Evolutionary conservation across 2,329 filamentous ascomycete species (phyloP).

Genomic region (Alternaria hordeiaustralica): DNA sequence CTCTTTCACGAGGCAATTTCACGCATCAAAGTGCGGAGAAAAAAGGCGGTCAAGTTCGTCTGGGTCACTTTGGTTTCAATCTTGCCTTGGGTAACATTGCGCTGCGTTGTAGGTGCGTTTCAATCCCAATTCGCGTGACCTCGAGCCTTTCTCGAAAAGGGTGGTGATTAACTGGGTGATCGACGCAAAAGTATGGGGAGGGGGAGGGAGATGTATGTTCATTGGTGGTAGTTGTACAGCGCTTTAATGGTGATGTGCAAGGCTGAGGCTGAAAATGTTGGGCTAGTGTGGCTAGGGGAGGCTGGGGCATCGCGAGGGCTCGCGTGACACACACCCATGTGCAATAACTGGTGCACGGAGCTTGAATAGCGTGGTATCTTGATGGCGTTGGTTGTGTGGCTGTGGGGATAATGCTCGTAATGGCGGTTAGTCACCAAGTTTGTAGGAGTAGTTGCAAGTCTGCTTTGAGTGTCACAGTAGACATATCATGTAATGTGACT

Average conservation of each 20-base stretch:
- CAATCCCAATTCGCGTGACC: neutral
- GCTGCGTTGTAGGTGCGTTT: neutral
- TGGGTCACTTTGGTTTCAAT: neutral
- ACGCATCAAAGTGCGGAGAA: neutral
- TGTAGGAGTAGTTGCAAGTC: neutral
- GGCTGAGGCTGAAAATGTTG: constrained; percentile 1
- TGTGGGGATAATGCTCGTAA: neutral
- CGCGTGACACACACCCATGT: neutral
- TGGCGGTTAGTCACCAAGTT: neutral
- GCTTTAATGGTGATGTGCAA: constrained; percentile 2
- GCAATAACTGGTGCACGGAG: neutral
- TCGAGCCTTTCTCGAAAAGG: neutral
- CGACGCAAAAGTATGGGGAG: neutral
- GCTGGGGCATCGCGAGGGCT: neutral
- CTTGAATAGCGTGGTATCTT: neutral
- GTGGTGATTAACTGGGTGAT: neutral
- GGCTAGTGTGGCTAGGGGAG: neutral
- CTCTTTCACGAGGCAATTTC: neutral
- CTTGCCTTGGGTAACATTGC: neutral
- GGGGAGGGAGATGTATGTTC: neutral
- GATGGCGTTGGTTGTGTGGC: neutral
- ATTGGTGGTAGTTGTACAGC: neutral
- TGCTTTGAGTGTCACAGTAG: neutral
- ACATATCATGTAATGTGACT: neutral
- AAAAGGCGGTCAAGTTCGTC: neutral